A percentile compares a stretch with the other conserved stretches of the same genome.
phyloP scores from a whole-genome alignment of 805 yeast species.

The Wickerhamiella bombiphila region DNA sequence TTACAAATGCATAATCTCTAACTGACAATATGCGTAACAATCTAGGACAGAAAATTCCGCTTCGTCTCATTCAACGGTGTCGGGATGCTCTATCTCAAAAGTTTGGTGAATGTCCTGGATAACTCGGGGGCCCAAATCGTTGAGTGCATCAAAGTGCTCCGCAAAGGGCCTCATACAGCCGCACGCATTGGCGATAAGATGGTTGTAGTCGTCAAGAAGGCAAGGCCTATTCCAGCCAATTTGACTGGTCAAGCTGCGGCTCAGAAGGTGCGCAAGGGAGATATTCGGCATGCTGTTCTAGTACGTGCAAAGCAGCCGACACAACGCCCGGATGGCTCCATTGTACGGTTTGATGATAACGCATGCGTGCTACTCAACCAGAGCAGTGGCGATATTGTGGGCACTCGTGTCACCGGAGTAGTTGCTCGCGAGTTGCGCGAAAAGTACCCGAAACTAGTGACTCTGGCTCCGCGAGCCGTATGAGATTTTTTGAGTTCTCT shows the following conservation, averaged over 20 bases:
- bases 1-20: too few species aligned
- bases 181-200: constrained; percentile 85
- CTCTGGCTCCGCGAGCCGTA: constrained; percentile 79
- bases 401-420: constrained; percentile 79
- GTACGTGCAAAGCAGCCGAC: constrained; percentile 79
- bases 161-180: constrained; percentile 71
- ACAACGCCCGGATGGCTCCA: constrained; percentile 74
- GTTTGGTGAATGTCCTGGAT: constrained; percentile 80
- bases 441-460: constrained; percentile 67
- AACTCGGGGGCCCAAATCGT: constrained; percentile 91
- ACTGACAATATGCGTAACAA: too few species aligned
- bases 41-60: too few species aligned
- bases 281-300: constrained; percentile 86
- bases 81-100: constrained; percentile 72
- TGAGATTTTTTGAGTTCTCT: too few species aligned
- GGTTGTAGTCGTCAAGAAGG: constrained; percentile 87
- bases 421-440: constrained; percentile 85
- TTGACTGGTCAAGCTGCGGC: constrained; percentile 53
- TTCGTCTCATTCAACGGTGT: too few species aligned
- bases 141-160: constrained; percentile 88
- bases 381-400: constrained; percentile 82
- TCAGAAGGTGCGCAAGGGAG: constrained; percentile 78
- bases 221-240: constrained; percentile 58
- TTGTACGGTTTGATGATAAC: constrained; percentile 81
- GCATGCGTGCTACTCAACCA: constrained; percentile 93